phyloP scores from a whole-genome alignment of 148 eudicot species.

The Fagopyrum tataricum region DNA sequence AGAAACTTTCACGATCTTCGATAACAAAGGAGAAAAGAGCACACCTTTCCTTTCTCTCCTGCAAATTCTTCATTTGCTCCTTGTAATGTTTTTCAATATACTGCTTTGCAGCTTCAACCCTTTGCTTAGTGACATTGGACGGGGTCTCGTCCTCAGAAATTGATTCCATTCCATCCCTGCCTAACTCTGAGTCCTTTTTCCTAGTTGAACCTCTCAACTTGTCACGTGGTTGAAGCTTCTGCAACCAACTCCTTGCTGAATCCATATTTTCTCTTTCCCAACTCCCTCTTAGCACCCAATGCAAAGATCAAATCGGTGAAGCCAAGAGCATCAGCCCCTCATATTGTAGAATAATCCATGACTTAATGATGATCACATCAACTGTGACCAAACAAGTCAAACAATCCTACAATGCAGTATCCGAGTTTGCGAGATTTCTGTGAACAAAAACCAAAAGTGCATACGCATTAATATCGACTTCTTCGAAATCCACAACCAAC shows the following conservation, averaged over 20 bases:
- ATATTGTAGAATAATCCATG: constrained; percentile 5
- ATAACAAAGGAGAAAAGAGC: constrained; percentile 5
- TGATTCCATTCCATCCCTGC: constrained; percentile 42
- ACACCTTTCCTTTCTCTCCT: constrained; percentile 94
- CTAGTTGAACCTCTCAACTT: constrained; percentile 50
- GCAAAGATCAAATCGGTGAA: constrained; percentile 5
- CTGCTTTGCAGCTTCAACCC: constrained; percentile 95
- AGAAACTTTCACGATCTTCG: neutral
- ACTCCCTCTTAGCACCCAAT: neutral
- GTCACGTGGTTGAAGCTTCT: constrained; percentile 80
- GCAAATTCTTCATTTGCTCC: constrained; percentile 94
- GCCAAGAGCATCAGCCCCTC: constrained; percentile 12
- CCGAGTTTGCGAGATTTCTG: constrained; percentile 15
- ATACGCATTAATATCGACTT: neutral
- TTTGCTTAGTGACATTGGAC: constrained; percentile 75
- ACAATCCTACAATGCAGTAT: constrained; percentile 15
- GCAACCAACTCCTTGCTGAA: constrained; percentile 92
- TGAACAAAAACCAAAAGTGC: neutral
- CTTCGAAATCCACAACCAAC: neutral
- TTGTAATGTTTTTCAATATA: constrained; percentile 98
- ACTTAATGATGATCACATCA: constrained; percentile 25
- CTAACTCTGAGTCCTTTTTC: constrained; percentile 53
- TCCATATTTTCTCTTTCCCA: constrained; percentile 45
- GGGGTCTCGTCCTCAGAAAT: constrained; percentile 65
- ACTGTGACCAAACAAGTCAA: constrained; percentile 15